Percentiles rank a stretch among this genome's conserved stretches.
Evolutionary conservation across 352 stramenopile species (phyloP).

Genomic region (Phytophthora melonis): DNA sequence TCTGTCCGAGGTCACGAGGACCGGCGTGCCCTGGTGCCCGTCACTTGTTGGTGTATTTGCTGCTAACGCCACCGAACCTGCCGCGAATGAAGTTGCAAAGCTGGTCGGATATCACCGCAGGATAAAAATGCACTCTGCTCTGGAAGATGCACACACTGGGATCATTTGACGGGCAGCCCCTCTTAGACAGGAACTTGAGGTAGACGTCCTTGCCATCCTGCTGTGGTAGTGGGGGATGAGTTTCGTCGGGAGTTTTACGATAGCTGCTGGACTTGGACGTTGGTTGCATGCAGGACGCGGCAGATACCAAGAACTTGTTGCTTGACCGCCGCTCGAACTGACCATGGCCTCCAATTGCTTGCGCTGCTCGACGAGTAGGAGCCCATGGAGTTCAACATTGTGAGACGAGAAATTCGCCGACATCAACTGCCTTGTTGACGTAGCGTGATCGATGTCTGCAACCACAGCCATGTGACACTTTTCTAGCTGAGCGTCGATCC

Average conservation of each 20-base stretch:
- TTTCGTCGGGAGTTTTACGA: background rate
- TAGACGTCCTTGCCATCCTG: background rate
- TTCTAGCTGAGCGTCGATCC: constrained; percentile 1
- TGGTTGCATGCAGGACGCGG: background rate
- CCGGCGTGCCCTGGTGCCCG: background rate
- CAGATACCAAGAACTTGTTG: background rate
- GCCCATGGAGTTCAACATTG: background rate
- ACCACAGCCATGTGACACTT: background rate
- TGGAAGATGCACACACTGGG: background rate
- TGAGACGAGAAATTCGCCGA: background rate
- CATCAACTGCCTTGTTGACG: background rate
- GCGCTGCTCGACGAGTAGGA: background rate
- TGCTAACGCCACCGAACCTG: background rate
- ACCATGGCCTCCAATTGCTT: background rate
- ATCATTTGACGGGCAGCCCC: background rate
- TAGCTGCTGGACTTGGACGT: background rate
- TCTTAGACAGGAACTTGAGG: background rate
- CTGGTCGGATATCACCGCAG: background rate
- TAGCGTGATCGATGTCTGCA: background rate
- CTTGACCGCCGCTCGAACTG: background rate
- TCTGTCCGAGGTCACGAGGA: background rate
- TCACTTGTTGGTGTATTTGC: background rate
- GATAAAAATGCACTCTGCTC: background rate
- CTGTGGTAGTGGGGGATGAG: background rate
- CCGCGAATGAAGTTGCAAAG: background rate